phyloP scores from a whole-genome alignment of 1,284 basidiomycete species.

The Rhodotorula sp. region DNA sequence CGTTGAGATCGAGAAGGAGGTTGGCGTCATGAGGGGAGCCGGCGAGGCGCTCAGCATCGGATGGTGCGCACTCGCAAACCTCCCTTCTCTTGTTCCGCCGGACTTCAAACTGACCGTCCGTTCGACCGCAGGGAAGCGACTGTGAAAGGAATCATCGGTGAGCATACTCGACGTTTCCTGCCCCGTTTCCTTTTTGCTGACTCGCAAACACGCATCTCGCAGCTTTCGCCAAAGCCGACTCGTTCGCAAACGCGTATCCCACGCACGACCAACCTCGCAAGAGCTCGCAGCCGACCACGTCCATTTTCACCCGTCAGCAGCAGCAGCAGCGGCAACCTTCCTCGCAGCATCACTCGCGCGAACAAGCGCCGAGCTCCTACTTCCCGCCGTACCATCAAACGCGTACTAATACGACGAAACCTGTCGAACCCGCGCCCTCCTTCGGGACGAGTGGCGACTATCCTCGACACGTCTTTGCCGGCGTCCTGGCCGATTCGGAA shows the following conservation, averaged over 20 bases:
- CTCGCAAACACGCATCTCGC: neutral
- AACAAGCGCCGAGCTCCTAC: neutral
- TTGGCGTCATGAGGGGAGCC: constrained; percentile 19
- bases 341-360: neutral
- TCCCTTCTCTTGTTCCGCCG: too few relatives aligned
- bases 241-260: neutral
- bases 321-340: too few relatives aligned
- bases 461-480: too few relatives aligned
- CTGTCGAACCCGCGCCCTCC: neutral
- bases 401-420: neutral
- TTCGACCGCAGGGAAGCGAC: constrained; percentile 21
- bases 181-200: too few relatives aligned
- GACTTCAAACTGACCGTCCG: neutral
- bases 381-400: neutral
- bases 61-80: constrained; percentile 7
- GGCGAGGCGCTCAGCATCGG: constrained; percentile 26
- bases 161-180: neutral
- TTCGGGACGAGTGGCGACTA: too few relatives aligned
- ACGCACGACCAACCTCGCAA: neutral
- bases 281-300: neutral
- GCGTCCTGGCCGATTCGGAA: neutral
- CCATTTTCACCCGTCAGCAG: neutral
- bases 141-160: constrained; percentile 31
- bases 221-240: constrained; percentile 14
- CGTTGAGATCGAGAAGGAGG: constrained; percentile 30